Base-by-base conservation (phyloP, 2,329 filamentous ascomycete genomes). In the Fusarium sp. region DNA sequence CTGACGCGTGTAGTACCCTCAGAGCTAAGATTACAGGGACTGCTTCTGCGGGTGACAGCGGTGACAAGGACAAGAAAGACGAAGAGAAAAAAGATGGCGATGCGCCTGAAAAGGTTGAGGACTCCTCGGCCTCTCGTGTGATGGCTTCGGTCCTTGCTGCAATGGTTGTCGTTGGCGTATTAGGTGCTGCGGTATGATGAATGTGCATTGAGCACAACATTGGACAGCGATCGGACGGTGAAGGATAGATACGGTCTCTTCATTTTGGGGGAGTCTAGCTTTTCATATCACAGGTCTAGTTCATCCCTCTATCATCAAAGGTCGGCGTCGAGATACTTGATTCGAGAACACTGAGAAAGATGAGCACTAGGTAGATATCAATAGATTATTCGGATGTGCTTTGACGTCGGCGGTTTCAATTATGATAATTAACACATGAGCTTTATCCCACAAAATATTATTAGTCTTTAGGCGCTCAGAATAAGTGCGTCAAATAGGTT, bases 1-100 rank as follows among this genome's bases (percentile, higher is more conserved):
- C 54, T 11, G 54, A 62, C 22, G 59, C 15, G 15, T 68, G 65
- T 5, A 67, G 57, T 25, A 49, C 34, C 9, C 46, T 67, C 11
- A 61, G 15, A 24, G 63, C 57, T 3, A 30, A 20, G n/a, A 67
- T 67, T 3, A 68, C 65, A 1, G 63, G 52, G 8, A 34, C 43
- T 12, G 12, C n/a, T 15, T 4, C 18, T 29, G 14, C 8, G 15
- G 8, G 15, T 9, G 32, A 30, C 1, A 27, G 27, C 5, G 12
- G 32, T 3, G 4, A 12, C 1, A 16, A 46, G 4, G 30, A n/a
- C 4, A 10, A 27, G 5, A 51, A 55, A 3, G 9, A n/a, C 0
- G 24, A 25, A 1, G 18, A n/a, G 6, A 27, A 30, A 4, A 18
- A 32, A 0, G n/a, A 12, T 3, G 16, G 14, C 15, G n/a, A 29